These are phyloP conservation scores for Talaromyces nanjingensis DNA, from an alignment of 495 filamentous ascomycete genomes.

Conservation along the genomic window DNA sequence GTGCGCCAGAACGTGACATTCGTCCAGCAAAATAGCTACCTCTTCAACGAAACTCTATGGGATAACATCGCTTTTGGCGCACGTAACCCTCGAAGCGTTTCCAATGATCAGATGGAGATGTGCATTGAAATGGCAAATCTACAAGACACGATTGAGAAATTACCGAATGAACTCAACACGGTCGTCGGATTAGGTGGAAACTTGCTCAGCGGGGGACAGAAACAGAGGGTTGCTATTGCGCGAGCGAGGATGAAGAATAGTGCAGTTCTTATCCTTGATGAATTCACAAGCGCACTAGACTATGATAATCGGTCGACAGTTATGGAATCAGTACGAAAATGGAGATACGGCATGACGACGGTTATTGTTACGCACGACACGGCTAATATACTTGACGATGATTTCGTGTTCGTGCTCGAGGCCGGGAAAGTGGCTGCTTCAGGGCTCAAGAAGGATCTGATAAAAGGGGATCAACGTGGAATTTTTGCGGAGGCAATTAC, in stretches of 20 bases:
- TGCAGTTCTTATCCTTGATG: constrained; percentile 74
- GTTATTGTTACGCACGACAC: constrained; percentile 90
- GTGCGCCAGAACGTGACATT: constrained; percentile 72
- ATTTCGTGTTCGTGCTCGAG: constrained; percentile 79
- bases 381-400: constrained; percentile 63
- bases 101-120: constrained; percentile 46
- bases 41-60: constrained; percentile 80
- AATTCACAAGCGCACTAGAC: constrained; percentile 78
- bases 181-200: constrained; percentile 61
- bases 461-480: constrained; percentile 16
- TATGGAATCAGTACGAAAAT: constrained; percentile 65
- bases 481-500: not conserved
- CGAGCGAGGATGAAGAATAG: constrained; percentile 72
- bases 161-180: constrained; percentile 73
- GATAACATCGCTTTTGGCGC: constrained; percentile 76
- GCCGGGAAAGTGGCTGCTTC: constrained; percentile 61
- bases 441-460: constrained; percentile 49
- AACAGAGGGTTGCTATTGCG: constrained; percentile 70
- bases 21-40: constrained; percentile 71
- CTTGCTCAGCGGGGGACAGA: constrained; percentile 79
- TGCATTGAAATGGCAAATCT: constrained; percentile 60
- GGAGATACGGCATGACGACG: constrained; percentile 65
- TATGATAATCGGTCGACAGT: constrained; percentile 61
- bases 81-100: constrained; percentile 38
- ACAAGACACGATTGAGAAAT: constrained; percentile 56